phyloP scores from a whole-genome alignment of 441 rosid genomes.

The Croton laevigatus region DNA sequence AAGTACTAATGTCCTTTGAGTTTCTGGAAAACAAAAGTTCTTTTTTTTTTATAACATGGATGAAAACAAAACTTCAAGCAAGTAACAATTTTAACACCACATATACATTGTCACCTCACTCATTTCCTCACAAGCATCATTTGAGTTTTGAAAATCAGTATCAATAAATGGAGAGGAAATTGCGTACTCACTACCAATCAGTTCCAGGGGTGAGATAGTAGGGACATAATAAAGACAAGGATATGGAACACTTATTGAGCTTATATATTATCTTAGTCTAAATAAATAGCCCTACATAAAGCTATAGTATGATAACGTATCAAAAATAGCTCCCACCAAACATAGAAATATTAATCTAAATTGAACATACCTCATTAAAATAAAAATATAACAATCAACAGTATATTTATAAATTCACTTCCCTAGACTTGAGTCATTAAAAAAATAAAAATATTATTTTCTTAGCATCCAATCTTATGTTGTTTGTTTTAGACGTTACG shows the following conservation, averaged over 20 bases:
- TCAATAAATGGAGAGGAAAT: not conserved
- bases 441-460: too few relatives aligned
- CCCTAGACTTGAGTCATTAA: too few relatives aligned
- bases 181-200: not conserved
- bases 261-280: not conserved
- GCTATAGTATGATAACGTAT: not conserved
- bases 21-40: not conserved
- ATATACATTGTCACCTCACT: not conserved
- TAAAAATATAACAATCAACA: not conserved
- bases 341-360: not conserved
- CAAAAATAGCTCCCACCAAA: not conserved
- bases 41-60: too few relatives aligned
- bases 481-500: too few relatives aligned
- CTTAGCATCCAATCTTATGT: too few relatives aligned
- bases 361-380: not conserved
- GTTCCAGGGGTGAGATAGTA: not conserved
- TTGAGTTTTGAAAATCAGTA: not conserved
- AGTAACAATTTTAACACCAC: not conserved
- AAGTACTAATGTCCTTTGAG: too few relatives aligned
- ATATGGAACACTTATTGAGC: not conserved
- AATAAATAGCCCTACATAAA: not conserved
- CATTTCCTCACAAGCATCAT: not conserved
- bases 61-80: not conserved
- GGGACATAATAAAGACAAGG: not conserved
- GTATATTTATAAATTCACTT: not conserved